Conservation (phyloP, 208 protist genomes). For the Crithidia thermophila region DNA sequence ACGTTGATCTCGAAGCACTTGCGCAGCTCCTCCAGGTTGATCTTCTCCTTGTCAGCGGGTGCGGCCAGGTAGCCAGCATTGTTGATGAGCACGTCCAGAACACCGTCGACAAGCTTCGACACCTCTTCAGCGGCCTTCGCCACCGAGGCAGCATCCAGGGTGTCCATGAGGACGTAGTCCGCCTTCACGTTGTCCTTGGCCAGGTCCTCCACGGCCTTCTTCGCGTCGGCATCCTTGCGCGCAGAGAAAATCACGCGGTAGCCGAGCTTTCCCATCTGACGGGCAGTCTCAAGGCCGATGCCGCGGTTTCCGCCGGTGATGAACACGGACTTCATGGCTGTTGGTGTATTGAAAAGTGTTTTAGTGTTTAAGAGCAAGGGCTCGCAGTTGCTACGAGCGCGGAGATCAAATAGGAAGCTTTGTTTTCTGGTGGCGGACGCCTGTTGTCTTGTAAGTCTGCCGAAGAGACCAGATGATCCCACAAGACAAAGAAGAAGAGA, state of each 20-base stretch:
- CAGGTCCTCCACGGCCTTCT: constrained; percentile 47
- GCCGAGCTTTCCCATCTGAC: constrained; percentile 54
- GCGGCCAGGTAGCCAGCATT: constrained; percentile 46
- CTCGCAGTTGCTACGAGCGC: background rate
- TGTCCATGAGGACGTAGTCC: constrained; percentile 52
- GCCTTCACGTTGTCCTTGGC: constrained; percentile 30
- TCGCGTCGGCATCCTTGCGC: constrained; percentile 39
- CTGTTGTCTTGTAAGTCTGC: no score
- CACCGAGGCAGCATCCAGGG: constrained; percentile 49
- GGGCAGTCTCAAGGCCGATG: constrained; percentile 76
- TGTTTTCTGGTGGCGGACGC: no score
- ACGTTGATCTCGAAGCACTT: constrained; percentile 71
- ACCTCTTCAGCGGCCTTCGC: constrained; percentile 48
- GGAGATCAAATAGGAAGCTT: background rate
- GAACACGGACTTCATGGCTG: constrained; percentile 42
- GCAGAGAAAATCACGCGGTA: constrained; percentile 73
- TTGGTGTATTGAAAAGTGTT: background rate
- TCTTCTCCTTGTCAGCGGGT: constrained; percentile 17
- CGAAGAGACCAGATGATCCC: no score
- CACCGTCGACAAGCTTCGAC: constrained; percentile 32
- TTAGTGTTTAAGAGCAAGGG: background rate
- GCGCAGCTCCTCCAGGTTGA: constrained; percentile 41
- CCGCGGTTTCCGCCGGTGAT: constrained; percentile 87
- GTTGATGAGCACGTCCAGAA: constrained; percentile 79
- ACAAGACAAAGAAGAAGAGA: no score